Conservation (phyloP, 2,329 filamentous ascomycete genomes). For the Podosphaera fusca region DNA sequence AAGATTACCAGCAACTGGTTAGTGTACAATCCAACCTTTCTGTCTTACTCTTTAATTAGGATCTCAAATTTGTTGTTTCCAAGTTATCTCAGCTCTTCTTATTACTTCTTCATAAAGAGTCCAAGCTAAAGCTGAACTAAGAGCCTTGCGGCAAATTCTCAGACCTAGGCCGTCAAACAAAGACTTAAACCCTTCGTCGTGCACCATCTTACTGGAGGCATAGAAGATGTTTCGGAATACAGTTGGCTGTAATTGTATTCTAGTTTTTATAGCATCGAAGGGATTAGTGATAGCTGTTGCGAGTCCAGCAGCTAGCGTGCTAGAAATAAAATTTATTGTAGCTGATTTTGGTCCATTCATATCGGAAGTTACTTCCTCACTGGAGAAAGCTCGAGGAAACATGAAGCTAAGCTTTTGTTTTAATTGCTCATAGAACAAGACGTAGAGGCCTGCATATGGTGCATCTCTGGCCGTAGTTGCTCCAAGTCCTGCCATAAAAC, state of each 20-base stretch:
- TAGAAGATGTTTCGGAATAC: slow-evolving; percentile 65
- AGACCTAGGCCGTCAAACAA: slow-evolving; percentile 72
- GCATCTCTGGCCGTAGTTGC: slow-evolving; percentile 84
- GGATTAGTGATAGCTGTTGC: slow-evolving; percentile 86
- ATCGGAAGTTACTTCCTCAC: slow-evolving; percentile 3
- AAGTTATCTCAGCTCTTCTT: slow-evolving; percentile 31
- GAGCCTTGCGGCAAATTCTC: slow-evolving; percentile 71
- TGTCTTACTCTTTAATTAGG: no score
- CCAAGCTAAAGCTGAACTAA: slow-evolving; percentile 92
- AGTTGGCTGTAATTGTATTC: slow-evolving; percentile 71
- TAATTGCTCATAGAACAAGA: slow-evolving; percentile 74
- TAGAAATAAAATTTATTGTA: slow-evolving; percentile 67
- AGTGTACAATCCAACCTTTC: no score
- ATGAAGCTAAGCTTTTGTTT: slow-evolving; percentile 34
- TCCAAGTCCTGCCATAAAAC: slow-evolving; percentile 85
- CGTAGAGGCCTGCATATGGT: slow-evolving; percentile 89
- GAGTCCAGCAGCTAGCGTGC: slow-evolving; percentile 53
- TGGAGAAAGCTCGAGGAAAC: slow-evolving; percentile 9
- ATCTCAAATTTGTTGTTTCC: no score
- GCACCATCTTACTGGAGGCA: slow-evolving; percentile 54
- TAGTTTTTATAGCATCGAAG: slow-evolving; percentile 88
- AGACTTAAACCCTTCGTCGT: slow-evolving; percentile 56
- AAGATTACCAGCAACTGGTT: no score
- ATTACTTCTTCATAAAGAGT: slow-evolving; percentile 91
- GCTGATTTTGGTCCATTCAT: slow-evolving; percentile 24